phyloP scores from a whole-genome alignment of 176 grass and related monocot species.

The Alloteropsis semialata region DNA sequence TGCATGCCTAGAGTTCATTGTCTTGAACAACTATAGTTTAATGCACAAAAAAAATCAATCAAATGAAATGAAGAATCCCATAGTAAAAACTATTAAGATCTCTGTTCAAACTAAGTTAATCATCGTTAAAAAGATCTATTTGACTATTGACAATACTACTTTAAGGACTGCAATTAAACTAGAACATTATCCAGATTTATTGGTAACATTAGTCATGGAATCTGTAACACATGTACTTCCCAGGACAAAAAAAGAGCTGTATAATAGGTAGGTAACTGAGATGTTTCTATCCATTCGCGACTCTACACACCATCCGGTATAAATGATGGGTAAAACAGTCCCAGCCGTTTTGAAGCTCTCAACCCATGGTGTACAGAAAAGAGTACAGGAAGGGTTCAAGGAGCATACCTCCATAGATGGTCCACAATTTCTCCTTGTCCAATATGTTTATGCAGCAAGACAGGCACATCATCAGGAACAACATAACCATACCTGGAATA shows the following conservation, averaged over 20 bases:
- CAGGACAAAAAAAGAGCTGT: constrained; percentile 14
- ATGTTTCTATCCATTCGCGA: background rate
- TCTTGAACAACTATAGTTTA: constrained; percentile 10
- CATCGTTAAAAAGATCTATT: background rate
- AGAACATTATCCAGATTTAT: no score
- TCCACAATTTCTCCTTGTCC: constrained; percentile 72
- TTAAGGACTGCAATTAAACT: constrained; percentile 16
- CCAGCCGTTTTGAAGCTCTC: background rate
- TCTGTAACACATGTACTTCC: background rate
- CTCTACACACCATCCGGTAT: background rate
- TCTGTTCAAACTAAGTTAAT: background rate
- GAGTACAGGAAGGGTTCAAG: background rate
- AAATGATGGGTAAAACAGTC: background rate
- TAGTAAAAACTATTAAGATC: background rate
- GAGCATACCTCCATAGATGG: constrained; percentile 80
- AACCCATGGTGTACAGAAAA: constrained; percentile 13
- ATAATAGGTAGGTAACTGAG: background rate
- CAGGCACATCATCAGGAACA: constrained; percentile 85
- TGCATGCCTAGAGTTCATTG: background rate
- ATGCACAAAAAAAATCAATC: background rate
- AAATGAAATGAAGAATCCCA: constrained; percentile 3
- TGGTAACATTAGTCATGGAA: no score
- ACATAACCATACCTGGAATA: constrained; percentile 97
- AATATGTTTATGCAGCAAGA: constrained; percentile 76
- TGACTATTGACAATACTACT: background rate